phyloP scores from a whole-genome alignment of 805 yeast genomes.

The Ogataea allantospora region DNA sequence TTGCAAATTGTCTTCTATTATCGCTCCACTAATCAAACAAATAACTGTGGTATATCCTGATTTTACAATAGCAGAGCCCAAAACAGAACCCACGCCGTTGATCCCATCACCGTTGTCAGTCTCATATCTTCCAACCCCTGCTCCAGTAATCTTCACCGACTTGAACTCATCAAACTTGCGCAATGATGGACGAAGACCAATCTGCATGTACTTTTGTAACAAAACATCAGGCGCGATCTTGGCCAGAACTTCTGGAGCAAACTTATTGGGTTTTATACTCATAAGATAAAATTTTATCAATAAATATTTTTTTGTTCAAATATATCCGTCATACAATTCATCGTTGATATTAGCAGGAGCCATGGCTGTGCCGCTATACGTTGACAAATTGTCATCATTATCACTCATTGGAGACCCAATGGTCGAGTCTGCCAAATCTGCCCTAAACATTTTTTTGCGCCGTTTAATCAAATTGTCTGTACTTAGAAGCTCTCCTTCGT shows the following conservation, averaged over 20 bases:
- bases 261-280: slow-evolving; percentile 46
- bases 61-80: slow-evolving; percentile 70
- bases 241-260: slow-evolving; percentile 81
- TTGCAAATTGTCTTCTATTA: slow-evolving; percentile 54
- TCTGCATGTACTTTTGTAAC: slow-evolving; percentile 70
- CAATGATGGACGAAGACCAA: slow-evolving; percentile 74
- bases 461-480: slow-evolving; percentile 20
- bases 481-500: slow-evolving; percentile 1
- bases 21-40: slow-evolving; percentile 67
- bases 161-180: slow-evolving; percentile 74
- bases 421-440: slow-evolving; percentile 22
- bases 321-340: slow-evolving; percentile 16
- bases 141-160: slow-evolving; percentile 43
- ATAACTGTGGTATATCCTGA: slow-evolving; percentile 73
- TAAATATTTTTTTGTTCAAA: slow-evolving; percentile 2
- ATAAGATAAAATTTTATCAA: slow-evolving; percentile 4
- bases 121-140: slow-evolving; percentile 37
- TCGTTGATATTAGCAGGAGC: slow-evolving; percentile 24
- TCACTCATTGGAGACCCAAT: slow-evolving; percentile 32
- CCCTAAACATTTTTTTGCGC: slow-evolving; percentile 23
- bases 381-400: slow-evolving; percentile 32
- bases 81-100: slow-evolving; percentile 29
- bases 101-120: slow-evolving; percentile 11
- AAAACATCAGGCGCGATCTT: slow-evolving; percentile 84
- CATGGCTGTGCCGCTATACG: slow-evolving; percentile 29